Conservation (phyloP, 129 eudicot genomes). For the Helichrysum umbraculigerum region DNA sequence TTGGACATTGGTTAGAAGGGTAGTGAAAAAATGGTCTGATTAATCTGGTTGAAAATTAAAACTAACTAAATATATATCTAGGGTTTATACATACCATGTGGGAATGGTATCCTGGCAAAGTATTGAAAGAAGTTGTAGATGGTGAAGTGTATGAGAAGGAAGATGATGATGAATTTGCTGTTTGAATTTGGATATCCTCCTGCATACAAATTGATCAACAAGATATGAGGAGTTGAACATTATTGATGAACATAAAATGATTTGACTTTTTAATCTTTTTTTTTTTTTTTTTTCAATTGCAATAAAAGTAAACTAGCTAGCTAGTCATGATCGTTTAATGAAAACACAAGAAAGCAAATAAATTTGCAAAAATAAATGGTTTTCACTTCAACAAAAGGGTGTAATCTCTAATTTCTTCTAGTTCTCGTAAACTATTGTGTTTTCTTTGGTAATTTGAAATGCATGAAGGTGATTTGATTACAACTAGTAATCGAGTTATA, state of each 20-base stretch:
- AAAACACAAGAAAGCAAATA: background rate
- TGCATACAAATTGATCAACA: conserved; percentile 31
- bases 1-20: background rate
- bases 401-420: background rate
- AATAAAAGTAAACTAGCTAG: background rate
- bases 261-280: background rate
- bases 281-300: background rate
- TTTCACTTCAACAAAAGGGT: background rate
- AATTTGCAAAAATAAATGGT: background rate
- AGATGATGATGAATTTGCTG: conserved; percentile 51
- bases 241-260: background rate
- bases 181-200: conserved; percentile 62
- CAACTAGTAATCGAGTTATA: background rate
- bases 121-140: conserved; percentile 48
- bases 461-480: background rate
- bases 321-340: background rate
- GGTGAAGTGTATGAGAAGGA: conserved; percentile 51
- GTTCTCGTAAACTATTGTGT: background rate
- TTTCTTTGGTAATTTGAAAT: background rate
- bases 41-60: background rate
- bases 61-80: background rate
- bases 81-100: conserved; percentile 41
- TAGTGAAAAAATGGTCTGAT: background rate
- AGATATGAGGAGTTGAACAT: background rate
- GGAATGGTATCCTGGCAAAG: conserved; percentile 51